These are phyloP conservation scores for Fusarium luffae DNA, from an alignment of 2,329 filamentous ascomycete species.

Conservation along the genomic window DNA sequence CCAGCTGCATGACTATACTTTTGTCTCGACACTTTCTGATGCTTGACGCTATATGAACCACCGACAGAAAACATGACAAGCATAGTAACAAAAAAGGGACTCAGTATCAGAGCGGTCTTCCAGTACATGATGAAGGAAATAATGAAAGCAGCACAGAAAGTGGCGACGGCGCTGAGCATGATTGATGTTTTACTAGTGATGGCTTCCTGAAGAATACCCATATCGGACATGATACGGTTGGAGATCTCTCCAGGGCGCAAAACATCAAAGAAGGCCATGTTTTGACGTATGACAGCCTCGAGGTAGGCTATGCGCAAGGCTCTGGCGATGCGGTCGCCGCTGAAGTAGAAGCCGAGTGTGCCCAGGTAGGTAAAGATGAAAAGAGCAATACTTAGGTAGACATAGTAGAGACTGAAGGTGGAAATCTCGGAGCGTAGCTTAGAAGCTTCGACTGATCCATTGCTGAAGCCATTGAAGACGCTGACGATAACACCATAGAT, in stretches of 20 bases:
- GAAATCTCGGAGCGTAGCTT: not conserved
- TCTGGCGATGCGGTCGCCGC: slow-evolving; percentile 50
- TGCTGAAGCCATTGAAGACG: slow-evolving; percentile 1
- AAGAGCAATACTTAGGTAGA: slow-evolving; percentile 81
- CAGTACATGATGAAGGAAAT: slow-evolving; percentile 86
- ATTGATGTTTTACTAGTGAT: slow-evolving; percentile 83
- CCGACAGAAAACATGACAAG: slow-evolving; percentile 74
- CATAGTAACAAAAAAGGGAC: slow-evolving; percentile 78
- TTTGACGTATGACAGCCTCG: slow-evolving; percentile 58
- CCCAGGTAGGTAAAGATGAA: slow-evolving; percentile 78
- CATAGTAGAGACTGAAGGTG: slow-evolving; percentile 28
- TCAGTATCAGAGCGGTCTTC: slow-evolving; percentile 84
- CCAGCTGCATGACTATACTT: slow-evolving; percentile 81
- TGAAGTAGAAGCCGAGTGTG: slow-evolving; percentile 79
- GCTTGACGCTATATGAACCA: slow-evolving; percentile 76
- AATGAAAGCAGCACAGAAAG: slow-evolving; percentile 82
- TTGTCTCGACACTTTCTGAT: slow-evolving; percentile 75
- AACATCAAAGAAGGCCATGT: slow-evolving; percentile 63
- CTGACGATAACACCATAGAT: not conserved
- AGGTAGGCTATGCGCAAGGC: slow-evolving; percentile 57
- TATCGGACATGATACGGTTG: slow-evolving; percentile 77
- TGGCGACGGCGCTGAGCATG: slow-evolving; percentile 74
- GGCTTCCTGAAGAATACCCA: slow-evolving; percentile 84
- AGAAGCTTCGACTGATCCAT: not conserved
- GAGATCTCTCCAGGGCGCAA: slow-evolving; percentile 50